These are phyloP conservation scores for Pseudomonodictys pantanalensis DNA, from an alignment of 495 filamentous ascomycete species.

Conservation along the genomic window DNA sequence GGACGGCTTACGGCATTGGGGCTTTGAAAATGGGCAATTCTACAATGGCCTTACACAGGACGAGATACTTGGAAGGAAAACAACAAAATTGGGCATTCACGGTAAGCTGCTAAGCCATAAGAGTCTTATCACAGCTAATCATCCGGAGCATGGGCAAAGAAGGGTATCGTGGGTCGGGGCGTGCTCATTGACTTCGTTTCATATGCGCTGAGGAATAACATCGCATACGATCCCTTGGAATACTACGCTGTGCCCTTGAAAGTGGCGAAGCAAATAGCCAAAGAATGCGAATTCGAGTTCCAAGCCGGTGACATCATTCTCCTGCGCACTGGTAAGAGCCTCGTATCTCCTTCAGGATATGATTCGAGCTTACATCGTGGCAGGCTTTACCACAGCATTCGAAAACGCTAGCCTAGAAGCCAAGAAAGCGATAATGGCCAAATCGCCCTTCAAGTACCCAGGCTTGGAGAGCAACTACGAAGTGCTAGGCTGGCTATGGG, in stretches of 20 bases:
- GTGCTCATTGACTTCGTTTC: slow-evolving; percentile 29
- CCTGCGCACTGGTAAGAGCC: slow-evolving; percentile 12
- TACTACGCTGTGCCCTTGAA: slow-evolving; percentile 15
- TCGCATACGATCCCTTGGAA: slow-evolving; percentile 22
- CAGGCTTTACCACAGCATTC: slow-evolving; percentile 23
- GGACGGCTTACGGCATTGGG: slow-evolving; percentile 30
- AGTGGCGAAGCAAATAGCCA: slow-evolving; percentile 12
- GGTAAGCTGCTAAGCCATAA: not conserved
- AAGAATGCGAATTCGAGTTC: slow-evolving; percentile 23
- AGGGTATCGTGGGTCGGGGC: slow-evolving; percentile 28
- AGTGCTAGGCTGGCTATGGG: slow-evolving; percentile 29
- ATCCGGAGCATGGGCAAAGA: slow-evolving; percentile 20
- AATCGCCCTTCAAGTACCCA: slow-evolving; percentile 24
- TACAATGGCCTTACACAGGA: slow-evolving; percentile 24
- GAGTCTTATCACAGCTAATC: not conserved
- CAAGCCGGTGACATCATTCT: slow-evolving; percentile 29
- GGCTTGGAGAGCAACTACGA: slow-evolving; percentile 22
- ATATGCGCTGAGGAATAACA: slow-evolving; percentile 18
- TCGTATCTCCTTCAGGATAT: not conserved
- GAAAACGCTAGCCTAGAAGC: slow-evolving; percentile 5
- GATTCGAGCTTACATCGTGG: not conserved
- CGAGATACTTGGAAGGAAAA: slow-evolving; percentile 20
- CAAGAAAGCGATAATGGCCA: slow-evolving; percentile 18
- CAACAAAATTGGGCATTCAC: slow-evolving; percentile 21
- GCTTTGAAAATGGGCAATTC: slow-evolving; percentile 26